phyloP scores from a whole-genome alignment of 2,329 filamentous ascomycete genomes.

The Cordyceps javanica region DNA sequence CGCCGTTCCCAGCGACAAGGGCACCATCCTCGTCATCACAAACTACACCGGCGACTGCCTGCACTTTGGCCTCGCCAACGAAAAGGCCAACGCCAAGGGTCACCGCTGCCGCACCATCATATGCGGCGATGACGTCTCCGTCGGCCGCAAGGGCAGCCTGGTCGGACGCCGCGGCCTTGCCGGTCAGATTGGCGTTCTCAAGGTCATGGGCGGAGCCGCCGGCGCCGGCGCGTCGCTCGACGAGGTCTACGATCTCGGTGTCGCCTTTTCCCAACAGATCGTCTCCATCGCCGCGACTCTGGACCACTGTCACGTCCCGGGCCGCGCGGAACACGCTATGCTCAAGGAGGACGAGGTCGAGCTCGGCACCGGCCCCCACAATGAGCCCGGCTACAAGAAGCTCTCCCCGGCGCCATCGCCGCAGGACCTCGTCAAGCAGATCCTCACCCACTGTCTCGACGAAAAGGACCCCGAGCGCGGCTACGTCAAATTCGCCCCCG shows the following conservation, averaged over 20 bases:
- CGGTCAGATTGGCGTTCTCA: conserved; percentile 54
- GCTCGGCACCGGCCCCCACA: conserved; percentile 62
- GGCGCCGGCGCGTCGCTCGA: conserved; percentile 42
- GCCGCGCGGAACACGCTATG: conserved; percentile 41
- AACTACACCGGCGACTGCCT: conserved; percentile 62
- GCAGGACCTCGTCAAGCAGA: conserved; percentile 45
- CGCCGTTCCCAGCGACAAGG: conserved; percentile 46
- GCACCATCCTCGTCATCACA: conserved; percentile 55
- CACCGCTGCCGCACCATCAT: conserved; percentile 51
- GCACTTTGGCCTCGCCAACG: conserved; percentile 55
- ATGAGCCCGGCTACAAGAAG: conserved; percentile 57
- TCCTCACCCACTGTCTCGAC: conserved; percentile 56
- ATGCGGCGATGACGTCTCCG: conserved; percentile 60
- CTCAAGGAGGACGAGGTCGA: conserved; percentile 49
- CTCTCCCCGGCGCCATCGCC: conserved; percentile 45
- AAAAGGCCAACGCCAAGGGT: conserved; percentile 49
- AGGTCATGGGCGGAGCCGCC: conserved; percentile 48
- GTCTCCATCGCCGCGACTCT: conserved; percentile 53
- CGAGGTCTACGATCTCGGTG: conserved; percentile 43
- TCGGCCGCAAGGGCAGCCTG: conserved; percentile 50
- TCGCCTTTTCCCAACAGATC: conserved; percentile 44
- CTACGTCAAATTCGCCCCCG: conserved; percentile 41
- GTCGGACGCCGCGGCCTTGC: conserved; percentile 58
- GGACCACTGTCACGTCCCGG: conserved; percentile 55
- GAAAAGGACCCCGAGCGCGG: conserved; percentile 43